Base-by-base conservation (phyloP, 495 filamentous ascomycete species). In the Aspergillus ellipticus region DNA sequence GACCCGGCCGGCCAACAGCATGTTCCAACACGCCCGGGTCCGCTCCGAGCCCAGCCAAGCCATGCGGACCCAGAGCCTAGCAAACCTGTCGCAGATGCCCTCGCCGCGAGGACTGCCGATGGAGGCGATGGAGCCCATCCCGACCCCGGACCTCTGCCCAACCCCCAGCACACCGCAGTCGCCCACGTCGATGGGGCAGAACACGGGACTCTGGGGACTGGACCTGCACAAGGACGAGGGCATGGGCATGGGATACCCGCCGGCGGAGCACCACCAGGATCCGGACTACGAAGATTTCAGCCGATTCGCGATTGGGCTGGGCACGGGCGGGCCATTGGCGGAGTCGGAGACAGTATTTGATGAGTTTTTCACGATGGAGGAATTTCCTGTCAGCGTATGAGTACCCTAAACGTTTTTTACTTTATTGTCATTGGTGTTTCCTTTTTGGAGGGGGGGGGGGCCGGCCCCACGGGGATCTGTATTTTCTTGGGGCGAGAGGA, bases 231-330 rank as follows among this genome's bases (percentile, higher is more conserved):
- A 55, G 16, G 51, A 53, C 21, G 58, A 58, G 19, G 46, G 55
- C 31, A 52, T 22, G 19, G 46, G 55, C 31, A 52, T 22, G 9
- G 60, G 63, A 20, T 64, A 71, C 16, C 60, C 66, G 9, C 62
- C 69, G 19, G 68, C 69, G 19, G 68, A 66, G 16, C 57, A 58
- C 7, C 60, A 60, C 8, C 29, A 70, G 52, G 68, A 74, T 43
- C 64, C 70, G 26, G 72, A 74, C 28, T 73, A 61, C 19, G 63
- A 68, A 16, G 72, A 74, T 39, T 74, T 74, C 52, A 74, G 70
- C 43, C 68, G 68, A 46, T 75, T 70, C 56, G 70, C 73, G 1
- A 45, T 67, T 31, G 66, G 64, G 10, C 47, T 74, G 43, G 70
- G 66, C 16, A 64, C 63, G 55, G 65, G 57, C 29, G 55, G 57